Percentiles rank a stretch among this genome's conserved stretches.
These are phyloP conservation scores for Colletotrichum kahawae DNA, from an alignment of 2,329 filamentous ascomycete genomes.

Conservation along the genomic window DNA sequence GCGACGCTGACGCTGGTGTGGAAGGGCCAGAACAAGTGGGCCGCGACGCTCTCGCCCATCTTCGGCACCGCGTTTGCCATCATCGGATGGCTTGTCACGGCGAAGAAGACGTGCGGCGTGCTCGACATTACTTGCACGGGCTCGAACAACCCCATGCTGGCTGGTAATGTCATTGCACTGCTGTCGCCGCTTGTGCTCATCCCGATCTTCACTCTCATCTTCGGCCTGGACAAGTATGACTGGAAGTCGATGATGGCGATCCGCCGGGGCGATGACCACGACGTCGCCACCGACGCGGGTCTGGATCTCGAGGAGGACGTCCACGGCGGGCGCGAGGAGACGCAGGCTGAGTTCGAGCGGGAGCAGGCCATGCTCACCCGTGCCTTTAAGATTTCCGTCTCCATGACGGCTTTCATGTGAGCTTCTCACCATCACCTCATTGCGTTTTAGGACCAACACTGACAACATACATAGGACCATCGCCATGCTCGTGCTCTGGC, in stretches of 20 bases:
- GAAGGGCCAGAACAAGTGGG: constrained; percentile 77
- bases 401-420: constrained; percentile 53
- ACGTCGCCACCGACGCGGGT: constrained; percentile 67
- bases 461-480: constrained; percentile 51
- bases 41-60: constrained; percentile 70
- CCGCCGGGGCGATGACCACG: constrained; percentile 78
- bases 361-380: constrained; percentile 56
- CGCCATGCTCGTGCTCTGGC: constrained; percentile 81
- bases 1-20: constrained; percentile 82
- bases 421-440: rapidly evolving
- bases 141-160: constrained; percentile 84
- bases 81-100: constrained; percentile 77
- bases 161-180: constrained; percentile 83
- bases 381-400: constrained; percentile 54
- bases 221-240: constrained; percentile 74
- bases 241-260: constrained; percentile 85
- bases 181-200: constrained; percentile 78
- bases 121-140: constrained; percentile 79
- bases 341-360: constrained; percentile 42
- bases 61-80: constrained; percentile 71
- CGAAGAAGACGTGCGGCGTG: constrained; percentile 69
- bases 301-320: constrained; percentile 67
- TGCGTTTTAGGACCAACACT: background rate
- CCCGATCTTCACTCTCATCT: constrained; percentile 72
- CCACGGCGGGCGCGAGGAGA: constrained; percentile 47